Conservation (phyloP, 106 monocot species). For the Cymbidium sinense region DNA sequence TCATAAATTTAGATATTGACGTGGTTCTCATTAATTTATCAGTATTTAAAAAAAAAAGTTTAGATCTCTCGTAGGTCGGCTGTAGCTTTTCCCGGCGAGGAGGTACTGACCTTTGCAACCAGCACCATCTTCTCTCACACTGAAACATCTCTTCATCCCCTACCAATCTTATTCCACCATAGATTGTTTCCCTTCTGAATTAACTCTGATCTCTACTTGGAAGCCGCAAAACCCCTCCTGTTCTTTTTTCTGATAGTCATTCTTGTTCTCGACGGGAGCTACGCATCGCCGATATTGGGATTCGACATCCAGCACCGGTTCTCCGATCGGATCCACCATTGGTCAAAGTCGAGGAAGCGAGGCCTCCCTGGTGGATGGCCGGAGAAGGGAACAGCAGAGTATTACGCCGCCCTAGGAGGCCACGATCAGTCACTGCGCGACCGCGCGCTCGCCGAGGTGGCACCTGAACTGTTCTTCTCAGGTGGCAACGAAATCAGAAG, state of each 20-base stretch:
- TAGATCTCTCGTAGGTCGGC: too few relatives aligned
- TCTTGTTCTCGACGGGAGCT: not conserved
- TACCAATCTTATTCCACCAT: too few relatives aligned
- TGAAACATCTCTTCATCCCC: too few relatives aligned
- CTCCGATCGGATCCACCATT: slow-evolving; percentile 49
- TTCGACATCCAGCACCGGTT: slow-evolving; percentile 82
- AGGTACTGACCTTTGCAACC: too few relatives aligned
- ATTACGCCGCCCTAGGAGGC: slow-evolving; percentile 38
- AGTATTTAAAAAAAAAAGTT: too few relatives aligned
- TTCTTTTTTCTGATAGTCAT: not conserved
- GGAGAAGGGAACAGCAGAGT: slow-evolving; percentile 28
- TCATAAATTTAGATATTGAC: too few relatives aligned
- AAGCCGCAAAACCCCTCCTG: too few relatives aligned
- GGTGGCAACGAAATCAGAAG: slow-evolving; percentile 38
- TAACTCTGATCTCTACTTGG: too few relatives aligned
- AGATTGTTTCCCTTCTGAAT: too few relatives aligned
- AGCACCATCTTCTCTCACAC: too few relatives aligned
- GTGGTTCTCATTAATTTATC: too few relatives aligned
- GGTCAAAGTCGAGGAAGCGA: slow-evolving; percentile 28
- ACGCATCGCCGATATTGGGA: slow-evolving; percentile 10
- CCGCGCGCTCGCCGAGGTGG: slow-evolving; percentile 21
- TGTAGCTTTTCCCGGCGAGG: too few relatives aligned
- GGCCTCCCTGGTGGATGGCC: slow-evolving; percentile 27
- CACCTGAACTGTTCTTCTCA: slow-evolving; percentile 33
- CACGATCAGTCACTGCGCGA: slow-evolving; percentile 44